Percentiles rank a stretch among this genome's conserved stretches.
These are phyloP conservation scores for Ogataea thermomethanolica DNA, from an alignment of 805 yeast genomes.

Conservation along the genomic window DNA sequence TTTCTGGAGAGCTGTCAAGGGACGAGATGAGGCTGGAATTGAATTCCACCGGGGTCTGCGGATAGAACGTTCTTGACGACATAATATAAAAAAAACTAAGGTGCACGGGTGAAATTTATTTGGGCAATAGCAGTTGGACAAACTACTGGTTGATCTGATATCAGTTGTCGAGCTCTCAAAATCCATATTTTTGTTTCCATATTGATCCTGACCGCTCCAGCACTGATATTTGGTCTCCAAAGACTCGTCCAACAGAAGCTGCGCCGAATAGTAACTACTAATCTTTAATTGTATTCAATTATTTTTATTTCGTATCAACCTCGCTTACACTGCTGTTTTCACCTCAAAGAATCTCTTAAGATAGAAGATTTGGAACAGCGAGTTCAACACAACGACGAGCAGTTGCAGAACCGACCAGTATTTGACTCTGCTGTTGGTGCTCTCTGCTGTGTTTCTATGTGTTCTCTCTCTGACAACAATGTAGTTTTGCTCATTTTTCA, in stretches of 20 bases:
- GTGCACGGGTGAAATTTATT: conserved; percentile 5
- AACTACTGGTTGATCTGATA: no score
- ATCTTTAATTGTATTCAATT: no score
- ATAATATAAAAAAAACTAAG: conserved; percentile 4
- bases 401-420: conserved; percentile 97
- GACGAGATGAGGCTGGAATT: conserved; percentile 61
- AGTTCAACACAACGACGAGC: conserved; percentile 77
- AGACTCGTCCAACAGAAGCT: no score
- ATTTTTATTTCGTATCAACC: not conserved
- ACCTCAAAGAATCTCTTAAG: conserved; percentile 95
- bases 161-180: no score
- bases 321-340: conserved; percentile 71
- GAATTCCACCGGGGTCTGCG: conserved; percentile 65
- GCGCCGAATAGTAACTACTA: no score
- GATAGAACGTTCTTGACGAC: conserved; percentile 57
- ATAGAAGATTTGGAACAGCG: conserved; percentile 90
- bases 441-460: conserved; percentile 97
- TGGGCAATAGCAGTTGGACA: no score
- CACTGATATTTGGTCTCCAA: no score
- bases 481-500: conserved; percentile 89
- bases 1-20: conserved; percentile 55
- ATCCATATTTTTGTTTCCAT: no score
- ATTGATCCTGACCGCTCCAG: no score
- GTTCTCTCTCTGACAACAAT: conserved; percentile 94
- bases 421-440: conserved; percentile 93